phyloP scores from a whole-genome alignment of 2,329 filamentous ascomycete genomes.

The Coniochaeta sp. region DNA sequence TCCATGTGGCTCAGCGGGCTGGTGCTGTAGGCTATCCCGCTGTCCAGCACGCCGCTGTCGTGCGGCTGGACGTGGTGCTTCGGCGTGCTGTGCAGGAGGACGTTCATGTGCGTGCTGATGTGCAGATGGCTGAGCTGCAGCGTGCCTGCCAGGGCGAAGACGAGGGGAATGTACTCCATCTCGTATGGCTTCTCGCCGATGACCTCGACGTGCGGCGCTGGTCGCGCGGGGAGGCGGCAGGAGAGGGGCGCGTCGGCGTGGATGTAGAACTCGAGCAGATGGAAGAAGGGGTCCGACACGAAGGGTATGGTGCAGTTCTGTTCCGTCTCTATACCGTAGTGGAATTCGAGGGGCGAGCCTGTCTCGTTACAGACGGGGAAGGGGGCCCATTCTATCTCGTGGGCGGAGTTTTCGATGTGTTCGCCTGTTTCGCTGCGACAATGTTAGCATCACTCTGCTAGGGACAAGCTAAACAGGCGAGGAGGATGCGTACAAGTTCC shows the following conservation, averaged over 20 bases:
- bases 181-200: slow-evolving; percentile 41
- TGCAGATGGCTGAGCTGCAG: slow-evolving; percentile 86
- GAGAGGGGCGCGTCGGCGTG: slow-evolving; percentile 91
- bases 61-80: slow-evolving; percentile 55
- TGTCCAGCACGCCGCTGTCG: slow-evolving; percentile 75
- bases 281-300: slow-evolving; percentile 73
- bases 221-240: slow-evolving; percentile 80
- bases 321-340: slow-evolving; percentile 76
- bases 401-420: slow-evolving; percentile 72
- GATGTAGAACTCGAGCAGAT: slow-evolving; percentile 93
- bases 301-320: slow-evolving; percentile 77
- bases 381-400: slow-evolving; percentile 85
- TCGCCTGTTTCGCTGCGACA: slow-evolving; percentile 70
- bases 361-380: slow-evolving; percentile 92
- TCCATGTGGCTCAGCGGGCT: slow-evolving; percentile 58
- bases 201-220: slow-evolving; percentile 47
- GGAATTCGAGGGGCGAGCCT: slow-evolving; percentile 68
- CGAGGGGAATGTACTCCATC: slow-evolving; percentile 69
- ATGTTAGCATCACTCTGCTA: too few relatives aligned
- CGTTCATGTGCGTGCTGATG: slow-evolving; percentile 81
- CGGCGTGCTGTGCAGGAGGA: slow-evolving; percentile 67
- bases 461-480: neutral
- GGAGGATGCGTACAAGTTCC: slow-evolving; percentile 52
- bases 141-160: slow-evolving; percentile 83
- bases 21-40: slow-evolving; percentile 79